A percentile compares a stretch with the other conserved stretches of the same genome.
Conservation (phyloP, 371 early-diverging fungal genomes). For the Caulochytrium protostelioides region DNA sequence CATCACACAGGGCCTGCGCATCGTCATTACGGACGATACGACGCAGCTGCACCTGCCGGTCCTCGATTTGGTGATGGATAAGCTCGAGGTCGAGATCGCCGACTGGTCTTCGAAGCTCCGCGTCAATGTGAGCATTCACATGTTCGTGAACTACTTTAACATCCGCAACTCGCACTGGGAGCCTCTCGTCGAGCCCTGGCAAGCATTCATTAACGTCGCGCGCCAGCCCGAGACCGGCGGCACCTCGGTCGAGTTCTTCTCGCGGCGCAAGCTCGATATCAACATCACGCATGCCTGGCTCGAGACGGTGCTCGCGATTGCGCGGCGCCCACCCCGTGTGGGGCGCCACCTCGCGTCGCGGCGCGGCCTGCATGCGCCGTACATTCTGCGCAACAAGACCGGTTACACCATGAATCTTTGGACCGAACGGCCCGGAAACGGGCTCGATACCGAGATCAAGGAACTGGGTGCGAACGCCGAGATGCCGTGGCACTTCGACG, state of each 20-base stretch:
- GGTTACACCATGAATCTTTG: constrained; percentile 75
- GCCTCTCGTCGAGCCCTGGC: constrained; percentile 83
- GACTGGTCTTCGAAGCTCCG: constrained; percentile 73
- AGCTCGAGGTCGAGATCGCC: constrained; percentile 48
- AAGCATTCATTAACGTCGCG: constrained; percentile 1
- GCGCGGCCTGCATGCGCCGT: constrained; percentile 39
- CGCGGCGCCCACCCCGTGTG: not conserved
- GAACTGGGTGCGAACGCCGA: constrained; percentile 46
- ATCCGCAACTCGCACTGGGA: constrained; percentile 95
- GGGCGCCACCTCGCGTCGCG: constrained; percentile 1
- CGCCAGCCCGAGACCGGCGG: constrained; percentile 5
- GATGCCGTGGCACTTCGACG: constrained; percentile 82
- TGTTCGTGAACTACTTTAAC: constrained; percentile 78
- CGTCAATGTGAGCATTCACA: constrained; percentile 40
- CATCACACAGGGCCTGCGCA: constrained; percentile 45
- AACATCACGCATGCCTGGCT: constrained; percentile 70
- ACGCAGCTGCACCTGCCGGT: constrained; percentile 64
- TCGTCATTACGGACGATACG: constrained; percentile 77
- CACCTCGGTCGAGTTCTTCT: constrained; percentile 33
- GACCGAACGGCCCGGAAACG: constrained; percentile 38
- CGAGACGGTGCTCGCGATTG: constrained; percentile 37
- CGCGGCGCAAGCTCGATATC: constrained; percentile 58
- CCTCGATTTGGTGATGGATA: constrained; percentile 56
- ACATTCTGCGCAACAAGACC: constrained; percentile 63
- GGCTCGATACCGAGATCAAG: constrained; percentile 37